Base-by-base conservation (phyloP, 495 filamentous ascomycete species). In the Lophiostoma macrostomum region DNA sequence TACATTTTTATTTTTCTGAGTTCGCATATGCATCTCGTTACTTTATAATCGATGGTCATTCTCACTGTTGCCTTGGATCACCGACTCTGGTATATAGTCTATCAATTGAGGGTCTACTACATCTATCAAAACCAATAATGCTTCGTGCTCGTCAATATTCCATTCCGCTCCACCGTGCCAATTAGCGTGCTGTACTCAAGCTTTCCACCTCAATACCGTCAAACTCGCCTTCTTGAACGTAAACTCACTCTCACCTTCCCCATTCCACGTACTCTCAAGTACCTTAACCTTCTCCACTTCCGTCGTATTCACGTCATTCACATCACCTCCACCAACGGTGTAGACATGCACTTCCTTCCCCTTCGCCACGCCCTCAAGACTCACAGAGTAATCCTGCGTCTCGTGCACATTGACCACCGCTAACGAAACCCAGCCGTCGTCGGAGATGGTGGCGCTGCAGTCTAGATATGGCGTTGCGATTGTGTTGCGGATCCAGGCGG, bases 381-480 rank as follows among this genome's bases (percentile, higher is more conserved):
- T 68, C 0, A 74, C 73, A 49, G 78, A 76, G 34, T 82, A 80
- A 19, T 73, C 77, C 61, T 78, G 71, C 13, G 73, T 70, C 42
- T 82, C 81, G 53, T 75, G 71, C 31, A 86, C 76, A 67, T 90
- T 90, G 23, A 86, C 85, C 18, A 87, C 84, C 3, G 77, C 84
- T 48, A 90, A 52, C 50, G 71, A 84, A 0, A 83, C 75, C 31
- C 69, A 74, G 0, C 85, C 84, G 49, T 82, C 75, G 20, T 86
- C 81, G 11, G 74, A 75, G 4, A 86, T 49, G 7, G 74, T 70
- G 16, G 85, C 86, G 57, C 82, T 84, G 14, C 84, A 82, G 67
- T 90, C 86, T 55, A 90, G 59, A 77, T 77, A 87, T 8, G 85
- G 82, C 0, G 81, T 82, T 43, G 85, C 81, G 62, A 85, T 72